Evolutionary conservation across 140 eudicot genomes (phyloP).

Genomic region (Bidens hawaiensis): DNA sequence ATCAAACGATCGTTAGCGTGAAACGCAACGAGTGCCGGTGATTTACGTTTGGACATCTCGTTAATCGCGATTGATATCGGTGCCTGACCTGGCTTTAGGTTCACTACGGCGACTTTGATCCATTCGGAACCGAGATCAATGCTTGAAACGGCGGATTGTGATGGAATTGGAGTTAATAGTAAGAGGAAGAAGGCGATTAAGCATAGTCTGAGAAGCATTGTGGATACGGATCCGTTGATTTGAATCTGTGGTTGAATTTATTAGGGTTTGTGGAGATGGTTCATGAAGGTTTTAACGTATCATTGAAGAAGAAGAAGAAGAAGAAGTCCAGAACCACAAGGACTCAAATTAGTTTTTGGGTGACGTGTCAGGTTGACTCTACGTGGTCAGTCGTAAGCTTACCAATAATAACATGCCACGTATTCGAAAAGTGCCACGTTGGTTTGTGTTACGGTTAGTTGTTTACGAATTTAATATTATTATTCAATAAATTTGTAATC

Average conservation of each 20-base stretch:
- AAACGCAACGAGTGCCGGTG: too few relatives aligned
- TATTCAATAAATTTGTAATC: too few relatives aligned
- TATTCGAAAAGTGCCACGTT: slow-evolving; percentile 36
- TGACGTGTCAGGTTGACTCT: slow-evolving; percentile 15
- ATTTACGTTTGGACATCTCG: too few relatives aligned
- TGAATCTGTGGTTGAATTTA: background rate
- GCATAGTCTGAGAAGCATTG: slow-evolving; percentile 25
- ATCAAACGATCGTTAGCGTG: too few relatives aligned
- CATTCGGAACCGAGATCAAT: slow-evolving; percentile 97
- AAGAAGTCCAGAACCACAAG: slow-evolving; percentile 4
- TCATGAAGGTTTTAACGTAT: slow-evolving; percentile 28
- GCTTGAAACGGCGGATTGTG: too few relatives aligned
- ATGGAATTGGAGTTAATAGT: slow-evolving; percentile 23
- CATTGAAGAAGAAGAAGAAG: background rate
- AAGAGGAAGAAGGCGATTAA: slow-evolving; percentile 26
- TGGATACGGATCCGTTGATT: slow-evolving; percentile 22
- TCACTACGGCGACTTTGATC: slow-evolving; percentile 91
- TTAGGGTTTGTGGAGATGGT: slow-evolving; percentile 14
- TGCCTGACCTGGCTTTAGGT: slow-evolving; percentile 79
- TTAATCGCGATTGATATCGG: too few relatives aligned
- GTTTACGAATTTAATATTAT: too few relatives aligned
- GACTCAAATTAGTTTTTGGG: slow-evolving; percentile 1
- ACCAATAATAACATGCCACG: slow-evolving; percentile 39
- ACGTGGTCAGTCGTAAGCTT: slow-evolving; percentile 23
- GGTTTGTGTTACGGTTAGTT: too few relatives aligned